Evolutionary conservation across 1,284 basidiomycete species (phyloP).

Genomic region (Boletellus deceptivus): DNA sequence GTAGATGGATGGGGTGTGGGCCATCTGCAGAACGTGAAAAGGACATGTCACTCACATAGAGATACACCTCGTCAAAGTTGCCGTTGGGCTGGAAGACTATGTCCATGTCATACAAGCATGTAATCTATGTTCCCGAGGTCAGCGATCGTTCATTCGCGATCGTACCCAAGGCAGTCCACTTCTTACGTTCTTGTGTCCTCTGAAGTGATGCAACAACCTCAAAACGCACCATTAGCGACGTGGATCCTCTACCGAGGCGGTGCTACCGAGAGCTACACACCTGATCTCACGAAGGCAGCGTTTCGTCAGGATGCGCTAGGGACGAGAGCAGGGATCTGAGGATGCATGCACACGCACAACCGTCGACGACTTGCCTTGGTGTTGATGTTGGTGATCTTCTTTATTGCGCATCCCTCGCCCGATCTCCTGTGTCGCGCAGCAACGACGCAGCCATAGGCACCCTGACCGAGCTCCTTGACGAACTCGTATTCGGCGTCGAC

Average conservation of each 20-base stretch:
- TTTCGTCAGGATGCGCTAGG: conserved; percentile 91
- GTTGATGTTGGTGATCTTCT: conserved; percentile 98
- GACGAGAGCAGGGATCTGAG: conserved; percentile 6
- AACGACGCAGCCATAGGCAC: conserved; percentile 91
- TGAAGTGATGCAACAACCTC: conserved; percentile 90
- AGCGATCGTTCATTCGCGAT: conserved; percentile 4
- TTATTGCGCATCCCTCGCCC: conserved; percentile 90
- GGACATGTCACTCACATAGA: conserved; percentile 62
- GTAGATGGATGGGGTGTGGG: not conserved
- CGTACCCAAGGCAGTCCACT: conserved; percentile 8
- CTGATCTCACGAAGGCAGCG: conserved; percentile 92
- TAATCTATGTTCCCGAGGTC: conserved; percentile 54
- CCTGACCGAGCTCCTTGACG: conserved; percentile 94
- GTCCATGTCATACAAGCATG: conserved; percentile 95
- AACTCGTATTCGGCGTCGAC: conserved; percentile 92
- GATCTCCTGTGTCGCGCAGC: conserved; percentile 82
- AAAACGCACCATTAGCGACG: conserved; percentile 6
- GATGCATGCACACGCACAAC: not conserved
- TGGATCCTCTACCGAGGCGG: not conserved
- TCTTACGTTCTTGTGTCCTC: conserved; percentile 92
- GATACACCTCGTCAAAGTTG: conserved; percentile 94
- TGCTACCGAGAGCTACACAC: conserved; percentile 39
- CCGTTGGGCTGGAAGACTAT: conserved; percentile 87
- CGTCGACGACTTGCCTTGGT: conserved; percentile 63
- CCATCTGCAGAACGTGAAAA: not conserved